Base-by-base conservation (phyloP, 768 basidiomycete species). In the Boletus sensibilis region DNA sequence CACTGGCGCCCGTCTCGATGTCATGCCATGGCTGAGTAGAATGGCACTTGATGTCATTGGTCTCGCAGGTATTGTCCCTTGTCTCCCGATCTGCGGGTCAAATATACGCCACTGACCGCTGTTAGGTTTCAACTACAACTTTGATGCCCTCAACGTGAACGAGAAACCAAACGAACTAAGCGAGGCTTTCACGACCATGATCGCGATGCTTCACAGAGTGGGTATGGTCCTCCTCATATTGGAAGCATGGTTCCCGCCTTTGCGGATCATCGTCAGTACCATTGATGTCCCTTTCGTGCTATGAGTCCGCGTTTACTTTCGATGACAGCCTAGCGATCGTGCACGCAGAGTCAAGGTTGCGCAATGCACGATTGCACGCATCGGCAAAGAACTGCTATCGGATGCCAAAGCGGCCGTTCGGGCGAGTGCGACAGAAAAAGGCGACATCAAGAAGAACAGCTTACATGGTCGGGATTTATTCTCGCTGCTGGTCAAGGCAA, bases 361-460 rank as follows among this genome's bases (percentile, higher is more conserved):
- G 8, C 68, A 72, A 35, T 59, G 57, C 1, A 79, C 75, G 1
- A 85, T 85, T 73, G 53, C 64, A 13, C 75, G 77, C 10, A 80
- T 87, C 50, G 85, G 82, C 3, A 67, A 67, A 13, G 67, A 81
- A 34, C 70, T 87, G n/a, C 57, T 85, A 38, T 77, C 38, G 6
- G 18, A 8, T 21, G 53, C 57, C 4, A 58, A 58, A 35, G 37
- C 37, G 4, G 43, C 43, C 8, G 58, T 62, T 7, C 58, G 42
- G 21, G 50, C 57, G 5, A 31, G 18, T 18, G 63, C 60, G 9
- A 62, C 53, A 31, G 58, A 67, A 40, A 59, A 64, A 20, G 51
- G 59, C 6, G 64, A 67, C 29, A 71, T 74, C 23, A 65, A 75
- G 70, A 68, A 74, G 61, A 65, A 67, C 27, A 29, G 27, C 27